A percentile compares a stretch with the other conserved stretches of the same genome.
Conservation (phyloP, 805 yeast species). For the baker's yeast (Saccharomyces cerevisiae) region DNA sequence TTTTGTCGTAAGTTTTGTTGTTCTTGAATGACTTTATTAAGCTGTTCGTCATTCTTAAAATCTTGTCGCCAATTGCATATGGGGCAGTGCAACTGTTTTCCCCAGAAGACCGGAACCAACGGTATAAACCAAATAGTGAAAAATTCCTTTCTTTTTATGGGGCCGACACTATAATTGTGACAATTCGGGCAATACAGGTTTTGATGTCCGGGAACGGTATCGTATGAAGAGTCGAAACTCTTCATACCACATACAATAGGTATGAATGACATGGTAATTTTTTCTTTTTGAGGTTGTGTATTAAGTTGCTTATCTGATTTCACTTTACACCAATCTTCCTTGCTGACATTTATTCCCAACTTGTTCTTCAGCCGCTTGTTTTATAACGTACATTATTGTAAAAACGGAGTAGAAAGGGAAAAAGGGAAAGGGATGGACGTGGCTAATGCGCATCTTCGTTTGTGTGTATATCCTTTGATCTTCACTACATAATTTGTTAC, state of each 20-base stretch:
- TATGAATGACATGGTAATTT: constrained; percentile 14
- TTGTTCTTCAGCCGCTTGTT: background rate
- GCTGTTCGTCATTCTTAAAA: constrained; percentile 25
- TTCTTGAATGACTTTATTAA: constrained; percentile 22
- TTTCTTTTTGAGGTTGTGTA: background rate
- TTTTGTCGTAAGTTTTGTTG: background rate
- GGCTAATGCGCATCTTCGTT: background rate
- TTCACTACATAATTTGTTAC: background rate
- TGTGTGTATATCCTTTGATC: background rate
- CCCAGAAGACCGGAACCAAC: constrained; percentile 43
- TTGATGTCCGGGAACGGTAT: constrained; percentile 19
- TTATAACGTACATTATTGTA: background rate
- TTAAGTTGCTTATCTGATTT: background rate
- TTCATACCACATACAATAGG: constrained; percentile 32
- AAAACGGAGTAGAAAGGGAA: background rate
- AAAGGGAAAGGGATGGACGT: background rate
- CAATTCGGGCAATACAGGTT: constrained; percentile 46
- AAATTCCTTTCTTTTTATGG: constrained; percentile 45
- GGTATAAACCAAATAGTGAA: constrained; percentile 49
- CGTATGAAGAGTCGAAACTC: constrained; percentile 27
- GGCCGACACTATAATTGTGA: constrained; percentile 46
- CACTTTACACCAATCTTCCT: background rate
- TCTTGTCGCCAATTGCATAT: constrained; percentile 45
- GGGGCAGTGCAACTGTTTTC: constrained; percentile 43
- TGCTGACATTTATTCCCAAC: background rate